These are phyloP conservation scores for Botrytis aclada DNA, from an alignment of 2,329 filamentous ascomycete genomes.

Conservation along the genomic window DNA sequence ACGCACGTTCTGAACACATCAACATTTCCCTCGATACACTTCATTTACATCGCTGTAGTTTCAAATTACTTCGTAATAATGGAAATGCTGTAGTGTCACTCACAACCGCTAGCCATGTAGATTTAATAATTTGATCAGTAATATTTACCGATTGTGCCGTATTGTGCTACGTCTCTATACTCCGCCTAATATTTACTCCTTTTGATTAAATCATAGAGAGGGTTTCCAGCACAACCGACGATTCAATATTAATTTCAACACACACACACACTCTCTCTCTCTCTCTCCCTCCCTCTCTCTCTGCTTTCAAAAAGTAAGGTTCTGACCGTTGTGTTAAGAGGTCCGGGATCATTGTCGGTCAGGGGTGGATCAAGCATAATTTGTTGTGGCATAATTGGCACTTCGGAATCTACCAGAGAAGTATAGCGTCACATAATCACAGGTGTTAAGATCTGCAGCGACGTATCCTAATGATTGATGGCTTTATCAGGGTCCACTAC, in stretches of 20 bases:
- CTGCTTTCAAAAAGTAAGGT: not conserved
- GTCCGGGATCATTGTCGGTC: conserved; percentile 10
- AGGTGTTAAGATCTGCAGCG: conserved; percentile 12
- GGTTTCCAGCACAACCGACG: not conserved
- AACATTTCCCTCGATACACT: not conserved
- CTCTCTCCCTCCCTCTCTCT: not conserved
- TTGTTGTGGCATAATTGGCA: conserved; percentile 13
- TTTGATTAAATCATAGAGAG: not conserved
- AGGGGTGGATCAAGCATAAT: conserved; percentile 14
- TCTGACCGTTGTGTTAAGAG: conserved; percentile 12
- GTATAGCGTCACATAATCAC: conserved; percentile 12
- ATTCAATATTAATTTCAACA: not conserved
- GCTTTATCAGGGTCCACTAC: conserved; percentile 15
- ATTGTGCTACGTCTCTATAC: not conserved
- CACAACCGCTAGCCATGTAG: not conserved
- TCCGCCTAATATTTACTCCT: not conserved
- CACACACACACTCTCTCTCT: not conserved
- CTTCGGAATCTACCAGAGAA: not conserved
- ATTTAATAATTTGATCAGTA: not conserved
- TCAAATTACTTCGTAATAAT: conserved; percentile 5
- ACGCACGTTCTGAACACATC: not conserved
- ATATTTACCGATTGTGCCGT: not conserved
- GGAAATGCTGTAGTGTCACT: not conserved
- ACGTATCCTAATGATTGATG: conserved; percentile 13
- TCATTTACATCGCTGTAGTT: not conserved